phyloP scores from a whole-genome alignment of 345 rosid genomes.

The Eucalyptus curtisii region DNA sequence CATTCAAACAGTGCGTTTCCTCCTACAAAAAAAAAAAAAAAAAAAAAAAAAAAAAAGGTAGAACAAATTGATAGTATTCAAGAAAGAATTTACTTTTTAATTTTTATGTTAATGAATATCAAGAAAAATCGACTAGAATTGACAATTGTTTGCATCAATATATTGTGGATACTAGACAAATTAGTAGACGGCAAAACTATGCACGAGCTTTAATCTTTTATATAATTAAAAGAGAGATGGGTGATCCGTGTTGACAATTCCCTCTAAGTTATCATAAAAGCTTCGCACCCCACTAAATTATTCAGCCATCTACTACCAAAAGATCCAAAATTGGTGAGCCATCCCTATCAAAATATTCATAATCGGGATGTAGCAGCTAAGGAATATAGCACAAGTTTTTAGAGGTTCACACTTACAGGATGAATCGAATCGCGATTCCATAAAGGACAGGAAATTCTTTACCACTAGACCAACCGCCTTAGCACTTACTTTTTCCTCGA shows the following conservation, averaged over 20 bases:
- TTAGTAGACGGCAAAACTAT: not conserved
- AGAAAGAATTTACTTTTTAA: not conserved
- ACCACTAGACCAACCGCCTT: not conserved
- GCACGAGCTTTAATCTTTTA: not conserved
- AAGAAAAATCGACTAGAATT: not conserved
- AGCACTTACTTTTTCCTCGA: not conserved
- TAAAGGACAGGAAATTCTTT: not conserved
- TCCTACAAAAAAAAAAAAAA: too few species aligned
- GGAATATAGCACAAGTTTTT: not conserved
- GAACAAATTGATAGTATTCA: not conserved
- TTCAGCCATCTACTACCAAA: not conserved
- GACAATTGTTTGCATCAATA: not conserved
- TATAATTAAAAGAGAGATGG: not conserved
- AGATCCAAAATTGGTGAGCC: not conserved
- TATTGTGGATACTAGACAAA: not conserved
- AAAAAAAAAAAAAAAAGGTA: rapidly evolving
- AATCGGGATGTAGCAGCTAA: not conserved
- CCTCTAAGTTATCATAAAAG: not conserved
- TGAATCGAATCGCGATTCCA: not conserved
- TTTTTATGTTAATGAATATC: too few species aligned
- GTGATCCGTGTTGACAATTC: too few species aligned
- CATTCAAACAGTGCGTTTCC: not conserved
- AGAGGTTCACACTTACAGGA: not conserved
- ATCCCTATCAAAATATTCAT: not conserved
- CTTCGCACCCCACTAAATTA: not conserved